A percentile compares a stretch with the other conserved stretches of the same genome.
Conservation (phyloP, 495 filamentous ascomycete genomes). For the Daldinia decipiens region DNA sequence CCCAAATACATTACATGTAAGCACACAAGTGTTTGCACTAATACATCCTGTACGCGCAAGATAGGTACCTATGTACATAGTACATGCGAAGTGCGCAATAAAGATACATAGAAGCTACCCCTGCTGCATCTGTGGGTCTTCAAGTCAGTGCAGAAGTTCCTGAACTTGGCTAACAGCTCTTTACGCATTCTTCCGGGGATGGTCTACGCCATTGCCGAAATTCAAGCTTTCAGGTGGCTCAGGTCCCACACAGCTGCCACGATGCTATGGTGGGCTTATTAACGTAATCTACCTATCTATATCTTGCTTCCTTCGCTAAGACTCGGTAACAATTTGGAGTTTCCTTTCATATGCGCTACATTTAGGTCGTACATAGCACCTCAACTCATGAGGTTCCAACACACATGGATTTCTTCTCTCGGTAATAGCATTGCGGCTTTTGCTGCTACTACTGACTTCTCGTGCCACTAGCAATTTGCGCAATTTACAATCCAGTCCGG, state of each 20-base stretch:
- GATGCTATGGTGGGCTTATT: conserved; percentile 33
- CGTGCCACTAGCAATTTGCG: conserved; percentile 31
- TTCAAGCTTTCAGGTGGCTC: conserved; percentile 16
- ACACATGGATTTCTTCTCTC: conserved; percentile 39
- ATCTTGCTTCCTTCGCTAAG: conserved; percentile 17
- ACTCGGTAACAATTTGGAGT: conserved; percentile 6
- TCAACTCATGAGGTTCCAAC: conserved; percentile 25
- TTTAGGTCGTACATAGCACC: conserved; percentile 11
- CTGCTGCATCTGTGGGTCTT: conserved; percentile 15
- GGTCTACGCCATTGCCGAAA: conserved; percentile 27
- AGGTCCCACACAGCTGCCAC: conserved; percentile 24
- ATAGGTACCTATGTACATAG: too few species aligned
- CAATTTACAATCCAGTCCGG: conserved; percentile 17
- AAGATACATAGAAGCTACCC: conserved; percentile 20
- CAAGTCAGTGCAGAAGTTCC: conserved; percentile 28
- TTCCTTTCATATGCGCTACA: conserved; percentile 13
- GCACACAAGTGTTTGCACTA: too few species aligned
- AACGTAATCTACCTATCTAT: conserved; percentile 27
- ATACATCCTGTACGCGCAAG: too few species aligned
- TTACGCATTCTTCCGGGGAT: conserved; percentile 36
- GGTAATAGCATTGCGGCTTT: conserved; percentile 41
- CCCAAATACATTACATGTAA: too few species aligned
- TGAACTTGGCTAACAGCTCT: conserved; percentile 38
- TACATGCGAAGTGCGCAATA: background rate
- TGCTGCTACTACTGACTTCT: conserved; percentile 31